Evolutionary conservation across 306 rosid species (phyloP).

Genomic region (Spatholobus suberectus): DNA sequence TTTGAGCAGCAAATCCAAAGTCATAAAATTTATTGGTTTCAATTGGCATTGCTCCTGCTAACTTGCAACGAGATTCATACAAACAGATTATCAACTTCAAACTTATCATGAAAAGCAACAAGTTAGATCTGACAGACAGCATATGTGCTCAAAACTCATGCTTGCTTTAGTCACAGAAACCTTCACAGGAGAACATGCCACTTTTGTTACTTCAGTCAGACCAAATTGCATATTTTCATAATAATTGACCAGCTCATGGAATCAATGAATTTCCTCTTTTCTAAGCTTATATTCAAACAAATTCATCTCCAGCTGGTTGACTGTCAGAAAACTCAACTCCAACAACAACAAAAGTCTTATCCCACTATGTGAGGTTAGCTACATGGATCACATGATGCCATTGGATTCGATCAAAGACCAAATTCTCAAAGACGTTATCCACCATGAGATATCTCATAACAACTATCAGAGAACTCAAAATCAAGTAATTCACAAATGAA

Average conservation of each 20-base stretch:
- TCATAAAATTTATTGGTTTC: constrained; percentile 18
- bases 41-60: constrained; percentile 33
- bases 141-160: constrained; percentile 1
- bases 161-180: constrained; percentile 34
- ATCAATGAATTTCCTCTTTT: not conserved
- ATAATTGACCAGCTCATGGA: constrained; percentile 22
- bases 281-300: not conserved
- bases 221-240: not conserved
- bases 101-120: constrained; percentile 33
- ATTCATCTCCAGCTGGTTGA: constrained; percentile 29
- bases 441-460: not conserved
- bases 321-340: constrained; percentile 30
- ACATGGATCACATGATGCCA: not conserved
- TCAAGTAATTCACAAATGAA: constrained; percentile 36
- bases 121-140: constrained; percentile 20
- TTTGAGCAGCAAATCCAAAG: constrained; percentile 46
- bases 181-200: constrained; percentile 20
- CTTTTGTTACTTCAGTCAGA: constrained; percentile 23
- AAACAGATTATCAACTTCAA: constrained; percentile 29
- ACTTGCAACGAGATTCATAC: constrained; percentile 36
- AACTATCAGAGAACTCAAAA: constrained; percentile 37
- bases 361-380: not conserved
- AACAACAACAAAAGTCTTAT: not conserved
- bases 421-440: not conserved
- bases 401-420: not conserved